phyloP scores from a whole-genome alignment of 208 protist species.

The Crithidia bombi region DNA sequence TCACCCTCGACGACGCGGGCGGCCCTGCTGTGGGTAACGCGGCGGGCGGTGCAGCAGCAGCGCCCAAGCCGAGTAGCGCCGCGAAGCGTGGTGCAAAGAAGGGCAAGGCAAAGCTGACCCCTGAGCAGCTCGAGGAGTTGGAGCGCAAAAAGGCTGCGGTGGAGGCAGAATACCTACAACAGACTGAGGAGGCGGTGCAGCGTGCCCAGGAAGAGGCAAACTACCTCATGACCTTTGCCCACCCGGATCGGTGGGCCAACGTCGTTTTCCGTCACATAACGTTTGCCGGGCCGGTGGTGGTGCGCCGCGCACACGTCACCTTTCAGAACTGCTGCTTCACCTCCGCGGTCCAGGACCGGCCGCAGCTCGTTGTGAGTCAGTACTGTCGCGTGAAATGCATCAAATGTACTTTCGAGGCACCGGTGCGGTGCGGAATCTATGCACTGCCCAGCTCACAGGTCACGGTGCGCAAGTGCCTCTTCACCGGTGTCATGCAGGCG shows the following conservation, averaged over 20 bases:
- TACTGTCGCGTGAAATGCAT: constrained; percentile 77
- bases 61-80: constrained; percentile 1
- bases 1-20: constrained; percentile 15
- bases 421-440: constrained; percentile 61
- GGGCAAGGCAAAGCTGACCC: constrained; percentile 60
- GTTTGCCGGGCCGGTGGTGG: constrained; percentile 71
- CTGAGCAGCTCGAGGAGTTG: constrained; percentile 70
- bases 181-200: constrained; percentile 67
- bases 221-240: constrained; percentile 84
- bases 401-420: constrained; percentile 80
- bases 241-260: constrained; percentile 74
- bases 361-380: constrained; percentile 78
- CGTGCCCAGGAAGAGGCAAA: constrained; percentile 71
- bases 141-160: constrained; percentile 61
- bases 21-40: too few species aligned
- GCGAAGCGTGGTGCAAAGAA: constrained; percentile 39
- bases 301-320: constrained; percentile 75
- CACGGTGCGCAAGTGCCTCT: constrained; percentile 69
- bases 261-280: constrained; percentile 76
- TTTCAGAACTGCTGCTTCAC: constrained; percentile 85
- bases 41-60: not conserved
- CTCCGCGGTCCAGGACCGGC: constrained; percentile 14
- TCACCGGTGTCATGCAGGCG: constrained; percentile 53
- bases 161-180: constrained; percentile 56
- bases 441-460: constrained; percentile 64